phyloP scores from a whole-genome alignment of 2,329 filamentous ascomycete species.

The Fusarium fujikuroi region DNA sequence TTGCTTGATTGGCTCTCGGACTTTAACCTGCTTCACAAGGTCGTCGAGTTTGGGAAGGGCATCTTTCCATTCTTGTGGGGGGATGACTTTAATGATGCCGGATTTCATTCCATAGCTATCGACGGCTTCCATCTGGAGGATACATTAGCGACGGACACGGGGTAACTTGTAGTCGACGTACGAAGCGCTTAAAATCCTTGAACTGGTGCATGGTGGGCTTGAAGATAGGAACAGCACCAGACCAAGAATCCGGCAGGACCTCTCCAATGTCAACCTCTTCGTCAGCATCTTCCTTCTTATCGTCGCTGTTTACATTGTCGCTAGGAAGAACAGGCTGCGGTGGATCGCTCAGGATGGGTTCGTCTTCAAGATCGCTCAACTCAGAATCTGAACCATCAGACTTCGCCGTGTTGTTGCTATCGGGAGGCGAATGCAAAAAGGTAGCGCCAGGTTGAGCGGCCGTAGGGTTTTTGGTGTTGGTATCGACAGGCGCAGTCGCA shows the following conservation, averaged over 20 bases:
- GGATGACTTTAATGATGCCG: conserved; percentile 95
- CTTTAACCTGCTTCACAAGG: conserved; percentile 87
- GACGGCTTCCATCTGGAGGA: conserved; percentile 77
- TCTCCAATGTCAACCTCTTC: conserved; percentile 82
- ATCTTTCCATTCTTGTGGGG: conserved; percentile 92
- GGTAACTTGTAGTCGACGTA: conserved; percentile 57
- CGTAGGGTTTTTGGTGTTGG: conserved; percentile 52
- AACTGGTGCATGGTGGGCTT: conserved; percentile 96
- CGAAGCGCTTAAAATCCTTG: conserved; percentile 90
- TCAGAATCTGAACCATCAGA: conserved; percentile 72
- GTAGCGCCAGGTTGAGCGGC: conserved; percentile 46
- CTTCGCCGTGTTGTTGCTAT: conserved; percentile 70
- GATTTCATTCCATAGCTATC: conserved; percentile 97
- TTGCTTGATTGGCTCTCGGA: conserved; percentile 97
- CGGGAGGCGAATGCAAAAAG: conserved; percentile 71
- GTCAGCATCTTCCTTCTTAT: conserved; percentile 51
- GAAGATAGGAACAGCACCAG: conserved; percentile 92
- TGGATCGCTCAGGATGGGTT: conserved; percentile 55
- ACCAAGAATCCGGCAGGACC: conserved; percentile 87
- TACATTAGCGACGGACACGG: conserved; percentile 41
- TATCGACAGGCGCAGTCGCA: conserved; percentile 42
- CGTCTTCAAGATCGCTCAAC: conserved; percentile 72
- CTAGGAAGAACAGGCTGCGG: conserved; percentile 39
- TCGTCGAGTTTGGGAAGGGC: conserved; percentile 82
- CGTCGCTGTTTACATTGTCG: conserved; percentile 49